Conservation (phyloP, 768 basidiomycete genomes). For the Phylloporus sp. region DNA sequence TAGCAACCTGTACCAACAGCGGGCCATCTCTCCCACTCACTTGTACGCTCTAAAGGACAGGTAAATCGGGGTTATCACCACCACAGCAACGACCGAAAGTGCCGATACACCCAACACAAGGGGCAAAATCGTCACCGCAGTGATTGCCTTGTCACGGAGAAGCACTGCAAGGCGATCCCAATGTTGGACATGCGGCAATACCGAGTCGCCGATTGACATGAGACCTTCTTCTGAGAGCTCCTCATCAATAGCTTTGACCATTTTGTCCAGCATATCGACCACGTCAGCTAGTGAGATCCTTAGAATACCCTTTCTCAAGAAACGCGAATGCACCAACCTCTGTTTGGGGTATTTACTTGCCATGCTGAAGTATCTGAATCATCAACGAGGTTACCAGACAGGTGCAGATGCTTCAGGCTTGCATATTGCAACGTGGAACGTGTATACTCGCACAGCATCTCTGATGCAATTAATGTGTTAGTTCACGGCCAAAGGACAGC, state of each 20-base stretch:
- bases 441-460: background rate
- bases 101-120: constrained; percentile 15
- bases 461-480: constrained; percentile 2
- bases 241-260: constrained; percentile 15
- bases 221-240: constrained; percentile 12
- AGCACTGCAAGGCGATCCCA: constrained; percentile 12
- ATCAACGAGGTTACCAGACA: constrained; percentile 12
- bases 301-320: background rate
- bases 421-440: constrained; percentile 4
- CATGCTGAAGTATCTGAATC: constrained; percentile 10
- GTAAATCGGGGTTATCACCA: constrained; percentile 5
- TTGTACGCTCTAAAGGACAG: background rate
- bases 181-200: constrained; percentile 15
- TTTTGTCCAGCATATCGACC: constrained; percentile 15
- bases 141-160: background rate
- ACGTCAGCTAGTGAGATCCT: background rate
- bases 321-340: background rate
- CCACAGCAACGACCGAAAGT: background rate
- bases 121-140: constrained; percentile 4
- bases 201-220: constrained; percentile 12
- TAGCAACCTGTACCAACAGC: background rate
- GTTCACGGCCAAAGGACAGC: background rate
- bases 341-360: constrained; percentile 13
- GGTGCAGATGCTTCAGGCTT: constrained; percentile 9
- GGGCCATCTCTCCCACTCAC: constrained; percentile 3